Evolutionary conservation across 2,329 filamentous ascomycete genomes (phyloP).

Genomic region (Neofusicoccum umdonicola): DNA sequence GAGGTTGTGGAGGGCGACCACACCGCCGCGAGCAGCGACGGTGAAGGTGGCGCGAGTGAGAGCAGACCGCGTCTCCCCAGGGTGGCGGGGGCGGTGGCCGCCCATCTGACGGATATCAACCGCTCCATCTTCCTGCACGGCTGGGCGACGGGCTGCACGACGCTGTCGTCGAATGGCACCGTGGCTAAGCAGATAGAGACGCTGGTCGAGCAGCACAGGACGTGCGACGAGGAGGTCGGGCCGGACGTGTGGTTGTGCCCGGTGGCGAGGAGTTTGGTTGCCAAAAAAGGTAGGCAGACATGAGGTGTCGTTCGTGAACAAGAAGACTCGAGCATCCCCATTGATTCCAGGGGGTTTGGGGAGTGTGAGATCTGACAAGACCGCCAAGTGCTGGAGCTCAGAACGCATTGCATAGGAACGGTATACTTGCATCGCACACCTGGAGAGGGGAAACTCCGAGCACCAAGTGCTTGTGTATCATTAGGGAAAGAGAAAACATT

Average conservation of each 20-base stretch:
- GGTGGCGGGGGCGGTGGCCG: slow-evolving; percentile 43
- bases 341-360: too few relatives aligned
- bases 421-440: neutral
- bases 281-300: slow-evolving; percentile 44
- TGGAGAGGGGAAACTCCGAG: neutral
- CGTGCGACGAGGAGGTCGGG: slow-evolving; percentile 51
- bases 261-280: slow-evolving; percentile 64
- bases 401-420: too few relatives aligned
- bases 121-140: slow-evolving; percentile 69
- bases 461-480: neutral
- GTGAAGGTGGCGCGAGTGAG: neutral
- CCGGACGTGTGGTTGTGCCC: slow-evolving; percentile 65
- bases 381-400: too few relatives aligned
- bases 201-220: slow-evolving; percentile 53
- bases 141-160: slow-evolving; percentile 63
- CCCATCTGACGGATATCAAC: slow-evolving; percentile 60
- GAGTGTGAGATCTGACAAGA: too few relatives aligned
- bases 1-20: too few relatives aligned
- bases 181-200: slow-evolving; percentile 65
- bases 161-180: slow-evolving; percentile 68
- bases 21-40: too few relatives aligned
- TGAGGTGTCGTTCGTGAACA: neutral
- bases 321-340: too few relatives aligned
- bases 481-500: neutral
- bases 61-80: slow-evolving; percentile 41